These are phyloP conservation scores for Cyberlindnera euphorbiae DNA, from an alignment of 805 yeast genomes.

Conservation along the genomic window DNA sequence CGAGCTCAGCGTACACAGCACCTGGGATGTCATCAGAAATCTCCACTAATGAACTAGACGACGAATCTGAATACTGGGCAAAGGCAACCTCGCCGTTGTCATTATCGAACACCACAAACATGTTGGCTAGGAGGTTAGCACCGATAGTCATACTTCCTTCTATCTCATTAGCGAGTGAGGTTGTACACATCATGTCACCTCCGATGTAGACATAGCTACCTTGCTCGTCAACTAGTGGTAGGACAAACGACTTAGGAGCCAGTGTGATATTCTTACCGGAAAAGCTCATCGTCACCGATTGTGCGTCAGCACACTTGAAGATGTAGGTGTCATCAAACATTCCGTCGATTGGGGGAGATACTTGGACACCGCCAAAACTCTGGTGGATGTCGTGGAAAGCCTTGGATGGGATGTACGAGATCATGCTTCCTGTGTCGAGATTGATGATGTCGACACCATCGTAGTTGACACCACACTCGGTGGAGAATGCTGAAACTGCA, in stretches of 20 bases:
- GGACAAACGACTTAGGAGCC: constrained; percentile 8
- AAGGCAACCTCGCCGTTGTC: constrained; percentile 17
- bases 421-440: constrained; percentile 20
- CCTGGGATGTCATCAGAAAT: constrained; percentile 17
- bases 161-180: constrained; percentile 1
- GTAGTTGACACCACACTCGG: constrained; percentile 13
- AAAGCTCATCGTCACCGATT: constrained; percentile 13
- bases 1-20: constrained; percentile 12
- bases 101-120: constrained; percentile 17
- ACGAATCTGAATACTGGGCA: constrained; percentile 9
- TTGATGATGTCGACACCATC: background rate
- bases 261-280: constrained; percentile 14
- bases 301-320: constrained; percentile 21
- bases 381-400: constrained; percentile 16
- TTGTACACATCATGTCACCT: constrained; percentile 17
- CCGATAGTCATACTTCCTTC: constrained; percentile 15
- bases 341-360: constrained; percentile 25
- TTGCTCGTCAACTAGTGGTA: constrained; percentile 9
- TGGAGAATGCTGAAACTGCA: constrained; percentile 11
- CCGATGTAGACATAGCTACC: constrained; percentile 5
- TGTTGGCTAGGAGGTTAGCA: constrained; percentile 10
- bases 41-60: constrained; percentile 10
- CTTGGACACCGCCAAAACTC: constrained; percentile 13
- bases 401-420: constrained; percentile 5
- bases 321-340: constrained; percentile 34